Percentiles rank a stretch among this genome's conserved stretches.
Conservation (phyloP, 2,329 filamentous ascomycete species). For the Pseudogymnoascus pannorum region DNA sequence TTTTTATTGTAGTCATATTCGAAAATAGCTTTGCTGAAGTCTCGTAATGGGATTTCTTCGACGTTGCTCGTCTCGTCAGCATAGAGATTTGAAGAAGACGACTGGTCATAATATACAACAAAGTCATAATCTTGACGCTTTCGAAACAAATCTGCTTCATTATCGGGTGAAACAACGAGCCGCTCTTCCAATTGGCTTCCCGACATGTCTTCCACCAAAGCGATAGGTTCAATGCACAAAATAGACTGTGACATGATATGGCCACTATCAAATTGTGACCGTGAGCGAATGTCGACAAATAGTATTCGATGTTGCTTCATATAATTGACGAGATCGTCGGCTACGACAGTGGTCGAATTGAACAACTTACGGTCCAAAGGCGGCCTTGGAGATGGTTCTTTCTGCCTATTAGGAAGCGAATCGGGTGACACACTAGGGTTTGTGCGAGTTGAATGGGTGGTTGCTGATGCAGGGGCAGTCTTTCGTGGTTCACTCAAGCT, state of each 20-base stretch:
- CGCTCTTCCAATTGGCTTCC: slow-evolving; percentile 57
- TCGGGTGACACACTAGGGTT: not conserved
- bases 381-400: not conserved
- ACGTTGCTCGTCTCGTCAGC: slow-evolving; percentile 35
- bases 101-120: slow-evolving; percentile 83
- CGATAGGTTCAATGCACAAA: slow-evolving; percentile 84
- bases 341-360: slow-evolving; percentile 27
- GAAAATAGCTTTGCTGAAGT: slow-evolving; percentile 70
- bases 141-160: slow-evolving; percentile 70
- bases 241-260: slow-evolving; percentile 79
- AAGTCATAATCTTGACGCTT: slow-evolving; percentile 71
- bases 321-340: slow-evolving; percentile 63
- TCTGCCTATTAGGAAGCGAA: not conserved
- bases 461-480: not conserved
- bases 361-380: slow-evolving; percentile 1
- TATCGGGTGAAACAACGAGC: slow-evolving; percentile 61
- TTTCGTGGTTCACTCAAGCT: not conserved
- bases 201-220: slow-evolving; percentile 60
- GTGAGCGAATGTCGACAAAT: slow-evolving; percentile 75
- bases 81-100: slow-evolving; percentile 35
- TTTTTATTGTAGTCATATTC: slow-evolving; percentile 78
- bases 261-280: slow-evolving; percentile 76
- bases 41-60: slow-evolving; percentile 51
- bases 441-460: not conserved
- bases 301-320: slow-evolving; percentile 63